These are phyloP conservation scores for Diaporthe ampelina DNA, from an alignment of 2,329 filamentous ascomycete species.

Conservation along the genomic window DNA sequence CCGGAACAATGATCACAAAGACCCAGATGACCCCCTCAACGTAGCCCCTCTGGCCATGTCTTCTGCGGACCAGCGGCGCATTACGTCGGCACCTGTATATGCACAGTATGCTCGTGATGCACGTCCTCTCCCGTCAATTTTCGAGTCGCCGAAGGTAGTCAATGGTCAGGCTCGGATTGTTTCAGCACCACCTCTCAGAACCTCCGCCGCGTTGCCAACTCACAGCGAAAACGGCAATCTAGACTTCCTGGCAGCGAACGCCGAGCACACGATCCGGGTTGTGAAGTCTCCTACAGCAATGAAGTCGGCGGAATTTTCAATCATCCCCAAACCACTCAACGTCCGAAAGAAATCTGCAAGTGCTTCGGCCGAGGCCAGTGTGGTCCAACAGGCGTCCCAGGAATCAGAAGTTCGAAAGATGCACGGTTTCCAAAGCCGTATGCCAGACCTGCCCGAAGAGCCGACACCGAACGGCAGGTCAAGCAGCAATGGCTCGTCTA, in stretches of 20 bases:
- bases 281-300: conserved; percentile 63
- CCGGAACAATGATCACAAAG: background rate
- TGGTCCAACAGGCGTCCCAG: conserved; percentile 2
- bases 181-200: conserved; percentile 57
- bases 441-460: conserved; percentile 43
- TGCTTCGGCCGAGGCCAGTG: background rate
- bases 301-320: conserved; percentile 50
- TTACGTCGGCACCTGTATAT: conserved; percentile 66
- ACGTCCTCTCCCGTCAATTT: conserved; percentile 63
- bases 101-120: conserved; percentile 55
- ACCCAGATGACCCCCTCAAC: background rate
- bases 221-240: conserved; percentile 54
- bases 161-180: conserved; percentile 58
- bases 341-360: conserved; percentile 55
- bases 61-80: conserved; percentile 56
- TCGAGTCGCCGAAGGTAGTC: conserved; percentile 53
- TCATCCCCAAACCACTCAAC: conserved; percentile 56
- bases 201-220: conserved; percentile 36
- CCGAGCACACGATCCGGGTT: conserved; percentile 67
- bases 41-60: conserved; percentile 38
- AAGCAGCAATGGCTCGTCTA: conserved; percentile 42
- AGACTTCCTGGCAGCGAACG: conserved; percentile 58
- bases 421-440: conserved; percentile 41
- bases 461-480: conserved; percentile 38
- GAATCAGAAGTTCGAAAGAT: conserved; percentile 47